Percentiles rank a stretch among this genome's conserved stretches.
phyloP scores from a whole-genome alignment of 2,329 filamentous ascomycete species.

The Ceratocystis lukuohia region DNA sequence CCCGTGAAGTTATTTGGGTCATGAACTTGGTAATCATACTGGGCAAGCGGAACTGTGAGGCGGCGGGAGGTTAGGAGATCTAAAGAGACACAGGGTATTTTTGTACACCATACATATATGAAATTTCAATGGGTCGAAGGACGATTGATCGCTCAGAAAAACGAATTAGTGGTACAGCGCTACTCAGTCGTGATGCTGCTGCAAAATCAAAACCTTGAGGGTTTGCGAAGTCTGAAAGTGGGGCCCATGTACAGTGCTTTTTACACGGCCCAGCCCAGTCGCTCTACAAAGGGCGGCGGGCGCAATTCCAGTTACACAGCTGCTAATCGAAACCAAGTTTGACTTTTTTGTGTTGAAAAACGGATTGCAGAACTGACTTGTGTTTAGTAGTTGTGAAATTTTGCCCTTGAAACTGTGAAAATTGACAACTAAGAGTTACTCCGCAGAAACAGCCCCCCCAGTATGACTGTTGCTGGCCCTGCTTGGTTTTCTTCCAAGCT shows the following conservation, averaged over 20 bases:
- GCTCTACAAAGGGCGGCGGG: background rate
- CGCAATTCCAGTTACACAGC: background rate
- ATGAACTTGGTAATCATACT: constrained; percentile 77
- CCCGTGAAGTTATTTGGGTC: constrained; percentile 69
- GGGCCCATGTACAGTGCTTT: background rate
- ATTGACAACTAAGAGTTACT: too few species aligned
- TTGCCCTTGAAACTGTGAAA: too few species aligned
- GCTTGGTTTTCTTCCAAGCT: too few species aligned
- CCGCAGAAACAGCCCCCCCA: too few species aligned
- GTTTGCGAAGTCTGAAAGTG: background rate
- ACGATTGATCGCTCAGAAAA: background rate
- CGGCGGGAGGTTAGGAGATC: background rate
- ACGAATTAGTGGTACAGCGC: background rate
- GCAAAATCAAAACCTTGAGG: background rate
- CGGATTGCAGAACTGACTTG: too few species aligned
- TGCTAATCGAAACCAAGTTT: background rate
- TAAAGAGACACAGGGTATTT: background rate
- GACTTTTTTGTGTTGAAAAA: too few species aligned
- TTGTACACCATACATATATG: too few species aligned
- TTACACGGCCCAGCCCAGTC: background rate
- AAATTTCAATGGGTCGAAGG: background rate
- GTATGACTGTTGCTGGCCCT: too few species aligned
- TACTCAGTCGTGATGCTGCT: background rate
- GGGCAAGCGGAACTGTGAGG: constrained; percentile 18
- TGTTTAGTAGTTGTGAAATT: too few species aligned